Evolutionary conservation across 1,139 yeast species (phyloP), one percentile per base, ranked within the genome.

Genomic region (Scheffersomyces stambukii): DNA sequence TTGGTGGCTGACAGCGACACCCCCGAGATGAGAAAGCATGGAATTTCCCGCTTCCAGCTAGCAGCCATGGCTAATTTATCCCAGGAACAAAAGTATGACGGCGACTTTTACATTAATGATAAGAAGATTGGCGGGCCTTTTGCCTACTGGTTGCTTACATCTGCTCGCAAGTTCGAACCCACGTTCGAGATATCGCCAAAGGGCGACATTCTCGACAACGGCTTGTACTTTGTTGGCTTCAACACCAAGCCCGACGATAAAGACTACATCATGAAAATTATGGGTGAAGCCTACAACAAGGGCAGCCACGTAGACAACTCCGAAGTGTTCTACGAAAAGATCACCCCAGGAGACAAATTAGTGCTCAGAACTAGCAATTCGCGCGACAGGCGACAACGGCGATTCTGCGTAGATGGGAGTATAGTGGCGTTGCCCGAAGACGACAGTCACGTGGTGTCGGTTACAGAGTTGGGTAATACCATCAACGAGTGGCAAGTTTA

Each of bases 1-100:
- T 54, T 88, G 31, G 91, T 88, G 2, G 91, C 91, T 14, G 85
- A 74, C 48, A 77, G 83, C 33, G 93, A 85, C 42, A 67, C 79
- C 1, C 77, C 81, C 0, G 82, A 80, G 43, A 57, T 81, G 48
- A 62, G 88, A 21, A 63, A 66, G 30, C 63, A 69, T 37, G 96
- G 95, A 0, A 45, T 67, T 5, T 75, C 74, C 23, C 59, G 95
- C 34, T 88, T 88, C 52, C 63, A 68, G 36, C 57, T 75, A 30
- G 95, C 95, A 0, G 94, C 91, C 0, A 48, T 49, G 21, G 53
- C 63, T 10, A 73, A 83, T 21, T 53, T 83, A 20, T 49, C 60
- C 5, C 45, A 56, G 9, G 60, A 61, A 14, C 83, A 79, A 27
- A 46, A 44, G 12, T 83, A 80, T 46, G 48, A 55, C 4, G 85